Evolutionary conservation across 75 land plant species (phyloP).

Genomic region (Pinus albicaulis): DNA sequence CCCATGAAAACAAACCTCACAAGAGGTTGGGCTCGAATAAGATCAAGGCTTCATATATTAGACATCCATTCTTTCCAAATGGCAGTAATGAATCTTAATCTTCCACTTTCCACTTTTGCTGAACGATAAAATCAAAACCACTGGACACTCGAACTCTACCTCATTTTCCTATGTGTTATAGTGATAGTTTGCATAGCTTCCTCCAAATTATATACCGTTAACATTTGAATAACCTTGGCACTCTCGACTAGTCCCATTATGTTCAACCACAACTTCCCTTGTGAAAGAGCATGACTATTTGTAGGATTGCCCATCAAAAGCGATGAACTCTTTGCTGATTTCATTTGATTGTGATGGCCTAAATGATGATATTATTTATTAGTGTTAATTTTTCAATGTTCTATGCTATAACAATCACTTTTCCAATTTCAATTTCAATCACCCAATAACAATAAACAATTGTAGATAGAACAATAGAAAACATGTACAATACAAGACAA

Average conservation of each 20-base stretch:
- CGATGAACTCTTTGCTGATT: not conserved
- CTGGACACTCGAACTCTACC: not conserved
- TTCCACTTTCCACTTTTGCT: not conserved
- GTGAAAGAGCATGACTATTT: not conserved
- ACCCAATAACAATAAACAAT: too few relatives aligned
- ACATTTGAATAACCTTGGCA: slow-evolving; percentile 7
- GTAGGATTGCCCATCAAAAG: not conserved
- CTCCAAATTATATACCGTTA: not conserved
- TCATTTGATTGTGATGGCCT: not conserved
- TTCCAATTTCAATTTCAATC: too few relatives aligned
- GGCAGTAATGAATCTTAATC: not conserved
- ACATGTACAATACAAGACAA: too few relatives aligned
- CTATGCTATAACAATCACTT: too few relatives aligned
- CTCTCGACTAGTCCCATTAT: slow-evolving; percentile 3
- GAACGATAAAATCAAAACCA: not conserved
- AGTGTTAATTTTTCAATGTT: too few relatives aligned
- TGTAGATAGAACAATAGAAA: too few relatives aligned
- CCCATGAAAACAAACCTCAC: not conserved
- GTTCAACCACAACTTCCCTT: not conserved
- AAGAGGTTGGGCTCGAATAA: not conserved
- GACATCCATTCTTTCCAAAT: not conserved
- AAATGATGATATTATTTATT: not conserved
- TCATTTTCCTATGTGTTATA: too few relatives aligned
- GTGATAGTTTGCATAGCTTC: slow-evolving; percentile 5
- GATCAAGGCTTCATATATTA: not conserved